These are phyloP conservation scores for Amauroascus verrucosus DNA, from an alignment of 2,329 filamentous ascomycete genomes.

Conservation along the genomic window DNA sequence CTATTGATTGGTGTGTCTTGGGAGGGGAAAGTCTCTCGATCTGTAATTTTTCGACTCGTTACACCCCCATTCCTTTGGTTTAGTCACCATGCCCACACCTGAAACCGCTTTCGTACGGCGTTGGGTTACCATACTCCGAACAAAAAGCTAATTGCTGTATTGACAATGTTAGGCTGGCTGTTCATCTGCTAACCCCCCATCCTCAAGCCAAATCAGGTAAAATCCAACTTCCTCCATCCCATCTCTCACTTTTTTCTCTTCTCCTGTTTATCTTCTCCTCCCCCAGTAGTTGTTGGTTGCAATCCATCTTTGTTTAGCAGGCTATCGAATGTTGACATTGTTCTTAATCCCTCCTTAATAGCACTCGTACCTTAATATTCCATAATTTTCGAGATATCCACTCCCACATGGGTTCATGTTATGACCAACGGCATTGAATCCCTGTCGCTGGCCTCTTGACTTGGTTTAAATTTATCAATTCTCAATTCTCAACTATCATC, in stretches of 20 bases:
- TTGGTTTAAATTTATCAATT: conserved; percentile 11
- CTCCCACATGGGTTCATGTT: conserved; percentile 10
- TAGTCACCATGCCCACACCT: background rate
- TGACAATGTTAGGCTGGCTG: no score
- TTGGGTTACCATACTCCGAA: no score
- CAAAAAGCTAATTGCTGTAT: conserved; percentile 7
- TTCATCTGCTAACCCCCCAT: no score
- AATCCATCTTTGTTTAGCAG: background rate
- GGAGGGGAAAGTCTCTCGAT: no score
- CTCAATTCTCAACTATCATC: conserved; percentile 4
- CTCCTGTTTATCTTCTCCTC: background rate
- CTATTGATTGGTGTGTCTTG: no score
- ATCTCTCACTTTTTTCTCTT: background rate
- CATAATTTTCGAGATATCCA: conserved; percentile 9
- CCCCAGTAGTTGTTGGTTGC: background rate
- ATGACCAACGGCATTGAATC: conserved; percentile 5
- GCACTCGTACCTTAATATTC: no score
- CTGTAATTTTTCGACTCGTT: background rate
- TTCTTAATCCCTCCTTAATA: conserved; percentile 1
- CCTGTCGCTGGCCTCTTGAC: conserved; percentile 5
- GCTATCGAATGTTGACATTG: conserved; percentile 2
- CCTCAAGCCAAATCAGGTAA: conserved; percentile 1
- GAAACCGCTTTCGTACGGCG: background rate
- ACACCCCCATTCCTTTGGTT: background rate
- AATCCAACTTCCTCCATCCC: background rate